phyloP scores from a whole-genome alignment of 2,329 filamentous ascomycete species.

The Aspergillus alliaceus region DNA sequence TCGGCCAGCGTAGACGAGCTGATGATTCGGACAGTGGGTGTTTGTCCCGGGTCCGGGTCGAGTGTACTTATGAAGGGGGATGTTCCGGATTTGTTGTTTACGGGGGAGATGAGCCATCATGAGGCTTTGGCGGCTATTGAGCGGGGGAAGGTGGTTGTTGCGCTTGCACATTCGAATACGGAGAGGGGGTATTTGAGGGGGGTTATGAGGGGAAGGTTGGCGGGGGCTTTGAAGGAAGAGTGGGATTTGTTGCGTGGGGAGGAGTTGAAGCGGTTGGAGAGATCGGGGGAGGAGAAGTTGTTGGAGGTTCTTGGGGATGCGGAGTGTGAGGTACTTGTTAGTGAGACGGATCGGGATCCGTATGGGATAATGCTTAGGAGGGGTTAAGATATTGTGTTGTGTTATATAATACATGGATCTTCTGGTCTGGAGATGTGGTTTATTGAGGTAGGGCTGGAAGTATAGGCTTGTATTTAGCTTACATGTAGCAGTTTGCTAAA shows the following conservation, averaged over 20 bases:
- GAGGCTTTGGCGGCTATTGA: slow-evolving; percentile 85
- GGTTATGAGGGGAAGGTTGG: slow-evolving; percentile 67
- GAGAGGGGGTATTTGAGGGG: slow-evolving; percentile 79
- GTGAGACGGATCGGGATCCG: slow-evolving; percentile 80
- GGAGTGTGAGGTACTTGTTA: slow-evolving; percentile 68
- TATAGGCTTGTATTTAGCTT: not conserved
- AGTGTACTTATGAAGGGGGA: slow-evolving; percentile 63
- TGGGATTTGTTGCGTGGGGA: slow-evolving; percentile 53
- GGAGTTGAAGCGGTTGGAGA: slow-evolving; percentile 35
- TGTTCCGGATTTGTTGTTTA: slow-evolving; percentile 77
- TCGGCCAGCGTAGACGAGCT: slow-evolving; percentile 55
- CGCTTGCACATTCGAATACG: slow-evolving; percentile 89
- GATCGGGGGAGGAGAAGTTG: slow-evolving; percentile 34
- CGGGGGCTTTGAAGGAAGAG: slow-evolving; percentile 56
- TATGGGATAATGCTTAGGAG: slow-evolving; percentile 68
- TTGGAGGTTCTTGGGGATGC: slow-evolving; percentile 54
- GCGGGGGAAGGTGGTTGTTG: slow-evolving; percentile 77
- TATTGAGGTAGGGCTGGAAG: not conserved
- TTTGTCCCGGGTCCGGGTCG: slow-evolving; percentile 87
- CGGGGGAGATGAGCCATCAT: slow-evolving; percentile 91
- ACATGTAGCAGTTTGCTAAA: too few relatives aligned
- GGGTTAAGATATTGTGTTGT: too few relatives aligned
- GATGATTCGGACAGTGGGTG: slow-evolving; percentile 68
- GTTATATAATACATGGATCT: too few relatives aligned
- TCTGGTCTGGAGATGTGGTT: too few relatives aligned